Conservation (phyloP, 371 early-diverging fungal genomes). For the Nematocida ausubeli region DNA sequence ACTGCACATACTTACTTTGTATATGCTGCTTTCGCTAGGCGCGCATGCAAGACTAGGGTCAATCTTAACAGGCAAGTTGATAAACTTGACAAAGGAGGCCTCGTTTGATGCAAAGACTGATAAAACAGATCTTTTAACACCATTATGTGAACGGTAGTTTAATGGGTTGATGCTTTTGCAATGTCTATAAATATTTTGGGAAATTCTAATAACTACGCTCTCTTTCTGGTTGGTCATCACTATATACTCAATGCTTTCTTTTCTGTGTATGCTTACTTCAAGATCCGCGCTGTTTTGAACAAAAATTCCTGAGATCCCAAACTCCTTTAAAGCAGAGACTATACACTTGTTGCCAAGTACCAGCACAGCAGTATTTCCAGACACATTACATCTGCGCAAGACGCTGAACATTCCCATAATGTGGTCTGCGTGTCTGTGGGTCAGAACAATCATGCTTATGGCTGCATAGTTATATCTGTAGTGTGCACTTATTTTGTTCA, state of each 20-base stretch:
- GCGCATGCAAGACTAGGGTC: not conserved
- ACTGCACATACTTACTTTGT: conserved; percentile 53
- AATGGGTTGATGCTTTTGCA: not conserved
- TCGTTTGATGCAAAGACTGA: not conserved
- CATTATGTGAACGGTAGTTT: not conserved
- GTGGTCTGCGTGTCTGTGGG: conserved; percentile 97
- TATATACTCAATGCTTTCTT: conserved; percentile 1
- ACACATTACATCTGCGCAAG: conserved; percentile 31
- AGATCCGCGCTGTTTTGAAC: conserved; percentile 10
- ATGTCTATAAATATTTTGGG: not conserved
- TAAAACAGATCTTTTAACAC: not conserved
- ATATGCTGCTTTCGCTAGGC: not conserved
- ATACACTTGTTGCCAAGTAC: conserved; percentile 49
- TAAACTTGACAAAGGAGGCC: not conserved
- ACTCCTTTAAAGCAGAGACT: conserved; percentile 46
- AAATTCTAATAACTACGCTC: not conserved
- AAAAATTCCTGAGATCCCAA: conserved; percentile 53
- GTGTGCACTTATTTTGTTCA: conserved; percentile 75
- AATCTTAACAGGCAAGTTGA: not conserved
- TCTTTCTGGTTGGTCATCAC: not conserved
- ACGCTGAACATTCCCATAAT: conserved; percentile 74
- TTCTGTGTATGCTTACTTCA: not conserved
- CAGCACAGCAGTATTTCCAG: not conserved
- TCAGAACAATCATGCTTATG: conserved; percentile 78
- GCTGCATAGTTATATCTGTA: conserved; percentile 45